Evolutionary conservation across 129 eudicot genomes (phyloP), one percentile per base, ranked within the genome.

Genomic region (Tagetes erecta): DNA sequence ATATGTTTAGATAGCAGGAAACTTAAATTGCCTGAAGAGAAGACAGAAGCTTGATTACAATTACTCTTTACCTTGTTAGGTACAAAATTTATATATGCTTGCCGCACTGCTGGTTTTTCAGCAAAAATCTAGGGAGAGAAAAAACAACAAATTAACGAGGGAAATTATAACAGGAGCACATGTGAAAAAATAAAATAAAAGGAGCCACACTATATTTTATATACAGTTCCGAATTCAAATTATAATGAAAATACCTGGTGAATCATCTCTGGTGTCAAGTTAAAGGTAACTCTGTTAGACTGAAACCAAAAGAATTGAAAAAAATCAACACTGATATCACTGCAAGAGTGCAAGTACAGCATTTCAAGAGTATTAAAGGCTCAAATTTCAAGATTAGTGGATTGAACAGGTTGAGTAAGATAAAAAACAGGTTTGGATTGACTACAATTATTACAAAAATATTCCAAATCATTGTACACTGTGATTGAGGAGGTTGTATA

Each of bases 41-140:
- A 58, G 34, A 41, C 46, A 60, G 57, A 73, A 30, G 13, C 58
- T 70, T 60, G 52, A 30, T 30, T 62, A 57, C 4, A 30, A 63
- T 68, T 38, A 36, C 72, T 41, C 77, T 72, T 78, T 83, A 95
- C 99, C 96, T 89, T 95, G 47, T 47, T 73, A 8, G 99, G 96
- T 45, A 95, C 99, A 78, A 87, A 87, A 44, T 60, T 88, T 75
- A 95, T 46, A 84, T 86, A 95, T 56, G 97, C 99, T 76, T 85
- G 96, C 70, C 89, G 92, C 59, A 95, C 99, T 47, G 97, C 99
- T 67, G 99, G 99, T 76, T 91, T 95, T 80, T 95, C 99, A 66
- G 99, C 99, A 85, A 95, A 95, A 49, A 95, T 95, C 99, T 95
- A 62, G 90, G 27, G 27, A 11, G 13, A 52, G 14, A 66, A 37